These are phyloP conservation scores for Globisporangium echinulatum DNA, from an alignment of 352 stramenopile genomes.

Conservation along the genomic window DNA sequence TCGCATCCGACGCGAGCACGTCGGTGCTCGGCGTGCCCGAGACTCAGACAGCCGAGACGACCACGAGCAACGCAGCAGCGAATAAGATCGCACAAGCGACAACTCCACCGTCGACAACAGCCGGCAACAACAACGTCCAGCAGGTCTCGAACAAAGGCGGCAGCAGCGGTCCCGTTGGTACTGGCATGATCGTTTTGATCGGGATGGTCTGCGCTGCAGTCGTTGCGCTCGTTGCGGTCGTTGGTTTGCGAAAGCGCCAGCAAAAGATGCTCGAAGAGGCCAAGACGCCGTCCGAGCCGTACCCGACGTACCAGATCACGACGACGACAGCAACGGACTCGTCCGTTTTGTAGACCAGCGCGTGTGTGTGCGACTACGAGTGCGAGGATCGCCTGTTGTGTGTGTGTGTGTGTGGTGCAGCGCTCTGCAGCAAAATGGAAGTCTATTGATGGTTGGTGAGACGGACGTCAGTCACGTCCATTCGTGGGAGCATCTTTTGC, in stretches of 20 bases:
- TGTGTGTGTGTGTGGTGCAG: too few relatives aligned
- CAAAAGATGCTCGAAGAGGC: conserved; percentile 33
- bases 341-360: conserved; percentile 2
- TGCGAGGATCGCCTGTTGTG: too few relatives aligned
- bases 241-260: conserved; percentile 33
- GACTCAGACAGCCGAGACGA: not conserved
- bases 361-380: too few relatives aligned
- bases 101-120: not conserved
- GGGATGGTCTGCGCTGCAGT: conserved; percentile 31
- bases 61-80: not conserved
- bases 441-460: too few relatives aligned
- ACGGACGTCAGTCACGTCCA: too few relatives aligned
- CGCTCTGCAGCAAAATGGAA: too few relatives aligned
- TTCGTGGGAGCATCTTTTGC: too few relatives aligned
- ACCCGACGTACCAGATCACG: conserved; percentile 13
- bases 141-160: conserved; percentile 24
- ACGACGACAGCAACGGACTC: conserved; percentile 1
- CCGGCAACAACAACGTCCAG: conserved; percentile 2
- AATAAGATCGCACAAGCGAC: not conserved
- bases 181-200: conserved; percentile 30
- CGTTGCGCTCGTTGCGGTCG: conserved; percentile 31
- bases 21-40: not conserved
- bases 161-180: conserved; percentile 10
- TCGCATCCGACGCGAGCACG: not conserved
- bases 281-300: conserved; percentile 36